Evolutionary conservation across 805 yeast genomes (phyloP), one percentile per base, ranked within the genome.

Genomic region (Priceomyces carsonii): DNA sequence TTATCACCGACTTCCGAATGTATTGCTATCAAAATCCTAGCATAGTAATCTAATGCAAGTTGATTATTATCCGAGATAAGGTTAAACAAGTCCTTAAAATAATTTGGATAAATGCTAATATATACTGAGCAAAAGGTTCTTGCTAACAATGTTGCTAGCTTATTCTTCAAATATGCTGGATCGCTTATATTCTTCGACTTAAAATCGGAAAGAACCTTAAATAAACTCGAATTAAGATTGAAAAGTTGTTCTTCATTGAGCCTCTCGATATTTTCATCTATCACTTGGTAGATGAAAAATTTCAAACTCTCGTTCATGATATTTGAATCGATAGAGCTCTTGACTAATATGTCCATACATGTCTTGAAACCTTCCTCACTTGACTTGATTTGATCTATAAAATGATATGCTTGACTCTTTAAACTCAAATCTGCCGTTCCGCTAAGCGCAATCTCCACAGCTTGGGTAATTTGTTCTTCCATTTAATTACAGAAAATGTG

Each of bases 1-100:
- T 85, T 93, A 57, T 93, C 99, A 21, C 95, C 99, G 47, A 93
- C 88, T 61, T 90, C 96, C 18, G 82, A 81, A 57, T 93, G 97
- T 41, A 93, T 79, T 19, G 84, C 77, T 27, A 80, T 59, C 40
- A 89, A 65, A 6, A 88, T 75, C 52, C 96, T 75, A 24, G 83
- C 60, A 57, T 84, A 89, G 58, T 85, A 77, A 53, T 90, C 97
- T 8, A 73, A 55, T 46, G 75, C 77, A 34, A 77, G 43, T 22
- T 49, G 43, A 40, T 41, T 40, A 18, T 51, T 48, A 19, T 43
- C 38, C 6, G 55, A 31, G 15, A 50, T 40, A 12, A 57, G 39
- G 18, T 32, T 31, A 30, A 60, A 43, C 43, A 66, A 50, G 9
- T 57, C 62, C 34, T 57, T 57, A 36, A 68, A 45, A 39, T 65